These are phyloP conservation scores for Pleomassaria siparia DNA, from an alignment of 2,329 filamentous ascomycete species.

Conservation along the genomic window DNA sequence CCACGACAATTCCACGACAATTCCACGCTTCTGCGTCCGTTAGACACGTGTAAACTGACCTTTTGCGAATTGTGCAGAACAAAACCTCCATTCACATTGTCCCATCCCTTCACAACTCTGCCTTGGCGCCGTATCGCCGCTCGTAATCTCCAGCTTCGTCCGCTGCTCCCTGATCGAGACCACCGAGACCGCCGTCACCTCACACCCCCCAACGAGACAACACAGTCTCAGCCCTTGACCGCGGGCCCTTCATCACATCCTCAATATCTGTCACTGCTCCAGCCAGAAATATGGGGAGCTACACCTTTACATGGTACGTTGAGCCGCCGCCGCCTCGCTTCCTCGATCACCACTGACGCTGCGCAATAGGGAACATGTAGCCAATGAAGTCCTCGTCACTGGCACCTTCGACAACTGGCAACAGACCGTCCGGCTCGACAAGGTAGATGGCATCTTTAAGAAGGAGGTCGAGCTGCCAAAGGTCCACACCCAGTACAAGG, in stretches of 20 bases:
- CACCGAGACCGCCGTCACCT: slow-evolving; percentile 26
- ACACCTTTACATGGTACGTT: slow-evolving; percentile 70
- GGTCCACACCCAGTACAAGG: slow-evolving; percentile 90
- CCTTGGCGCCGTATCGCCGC: slow-evolving; percentile 26
- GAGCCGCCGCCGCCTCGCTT: slow-evolving; percentile 11
- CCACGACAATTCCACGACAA: slow-evolving; percentile 21
- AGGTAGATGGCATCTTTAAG: slow-evolving; percentile 69
- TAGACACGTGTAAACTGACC: slow-evolving; percentile 5
- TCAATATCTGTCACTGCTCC: slow-evolving; percentile 1
- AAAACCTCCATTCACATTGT: slow-evolving; percentile 11
- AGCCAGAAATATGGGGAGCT: slow-evolving; percentile 60
- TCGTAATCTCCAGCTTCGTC: slow-evolving; percentile 22
- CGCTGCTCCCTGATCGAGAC: slow-evolving; percentile 28
- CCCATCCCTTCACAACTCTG: slow-evolving; percentile 17
- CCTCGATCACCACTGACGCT: slow-evolving; percentile 16
- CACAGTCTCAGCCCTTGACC: slow-evolving; percentile 23
- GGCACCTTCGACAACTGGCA: slow-evolving; percentile 95
- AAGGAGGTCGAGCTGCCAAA: slow-evolving; percentile 77
- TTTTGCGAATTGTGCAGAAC: slow-evolving; percentile 17
- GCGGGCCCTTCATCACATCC: background rate
- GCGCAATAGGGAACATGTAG: slow-evolving; percentile 71
- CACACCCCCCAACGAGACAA: slow-evolving; percentile 24
- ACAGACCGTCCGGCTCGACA: slow-evolving; percentile 81
- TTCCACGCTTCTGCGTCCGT: slow-evolving; percentile 12
- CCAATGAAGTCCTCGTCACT: slow-evolving; percentile 88